Conservation (phyloP, 2,329 filamentous ascomycete genomes). For the Conoideocrella luteorostrata region DNA sequence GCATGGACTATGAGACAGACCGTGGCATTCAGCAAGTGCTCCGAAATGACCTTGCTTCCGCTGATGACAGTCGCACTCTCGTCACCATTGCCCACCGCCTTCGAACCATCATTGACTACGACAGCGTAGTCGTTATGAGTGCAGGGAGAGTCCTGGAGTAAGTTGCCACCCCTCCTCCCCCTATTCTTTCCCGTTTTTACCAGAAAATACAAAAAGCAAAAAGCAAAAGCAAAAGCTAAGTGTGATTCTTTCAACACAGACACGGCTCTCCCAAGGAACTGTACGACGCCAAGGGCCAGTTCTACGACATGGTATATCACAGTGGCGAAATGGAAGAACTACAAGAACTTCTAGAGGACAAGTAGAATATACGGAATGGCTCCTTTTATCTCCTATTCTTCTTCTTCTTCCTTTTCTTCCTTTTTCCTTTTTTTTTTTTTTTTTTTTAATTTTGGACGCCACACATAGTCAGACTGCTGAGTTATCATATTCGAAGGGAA, state of each 20-base stretch:
- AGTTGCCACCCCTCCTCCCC: constrained; percentile 12
- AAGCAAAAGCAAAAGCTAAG: too few species aligned
- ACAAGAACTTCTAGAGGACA: constrained; percentile 25
- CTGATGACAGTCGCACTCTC: constrained; percentile 41
- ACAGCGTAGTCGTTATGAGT: constrained; percentile 51
- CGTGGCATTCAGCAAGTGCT: constrained; percentile 48
- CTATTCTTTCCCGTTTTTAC: too few species aligned
- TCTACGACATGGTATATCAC: constrained; percentile 50
- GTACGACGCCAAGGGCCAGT: constrained; percentile 37
- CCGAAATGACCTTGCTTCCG: constrained; percentile 39
- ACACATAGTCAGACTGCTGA: too few species aligned
- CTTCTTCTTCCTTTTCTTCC: too few species aligned
- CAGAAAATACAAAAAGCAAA: too few species aligned
- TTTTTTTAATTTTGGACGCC: too few species aligned
- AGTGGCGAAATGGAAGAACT: constrained; percentile 46
- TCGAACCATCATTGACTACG: constrained; percentile 54
- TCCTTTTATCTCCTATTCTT: too few species aligned
- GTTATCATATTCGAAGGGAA: too few species aligned
- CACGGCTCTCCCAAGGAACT: constrained; percentile 41
- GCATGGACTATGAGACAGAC: constrained; percentile 54
- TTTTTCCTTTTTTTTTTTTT: too few species aligned
- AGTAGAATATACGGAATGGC: not conserved
- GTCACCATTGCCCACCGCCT: constrained; percentile 54
- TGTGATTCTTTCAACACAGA: too few species aligned
- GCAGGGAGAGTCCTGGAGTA: constrained; percentile 48